Evolutionary conservation across 23 red algal genomes (phyloP), one percentile per base, ranked within the genome.

Genomic region (Gracilaria gracilis): DNA sequence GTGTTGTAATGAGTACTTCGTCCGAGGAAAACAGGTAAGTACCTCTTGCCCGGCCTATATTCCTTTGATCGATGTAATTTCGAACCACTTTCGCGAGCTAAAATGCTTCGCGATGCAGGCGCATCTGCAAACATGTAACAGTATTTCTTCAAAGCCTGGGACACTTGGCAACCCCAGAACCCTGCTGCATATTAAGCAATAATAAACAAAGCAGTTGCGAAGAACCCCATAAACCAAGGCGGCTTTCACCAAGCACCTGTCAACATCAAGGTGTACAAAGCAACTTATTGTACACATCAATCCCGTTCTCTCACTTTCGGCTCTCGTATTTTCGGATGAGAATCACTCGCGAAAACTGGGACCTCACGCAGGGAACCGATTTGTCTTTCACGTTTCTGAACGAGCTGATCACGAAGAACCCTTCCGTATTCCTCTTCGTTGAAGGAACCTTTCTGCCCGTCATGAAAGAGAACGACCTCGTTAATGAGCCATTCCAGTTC

Each of bases 401-500:
- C 23, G 36, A 77, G 72, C 42, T 51, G 38, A 50, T 77, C 72
- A 6, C 39, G 16, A 51, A 77, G 72, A 77, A 77, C 46, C 46
- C 72, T 77, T 77, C 5, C 72, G 42, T 51, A 77, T 50, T 77
- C 72, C 42, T 48, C 72, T 31, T 17, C 38, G 20, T 77, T 50
- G 3, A 77, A n/a, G 31, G 72, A 77, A 12, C 72, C 72, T 31
- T 77, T 77, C 72, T 37, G 40, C 25, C 72, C 72, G 12, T 77
- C 46, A 21, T 50, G 72, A 77, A 77, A 77, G 20, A 25, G 72
- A 29, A 77, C 4, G 36, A 51, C 21, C 21, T 77, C 72, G 21
- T 77, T 42, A 50, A 77, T 48, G 14, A 77, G 72, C 72, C 72
- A 77, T 77, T 77, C 72, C 12, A 77, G 72, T 12, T 77, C 20